Conservation (phyloP, 352 stramenopile species). For the Pythium sukuiense region DNA sequence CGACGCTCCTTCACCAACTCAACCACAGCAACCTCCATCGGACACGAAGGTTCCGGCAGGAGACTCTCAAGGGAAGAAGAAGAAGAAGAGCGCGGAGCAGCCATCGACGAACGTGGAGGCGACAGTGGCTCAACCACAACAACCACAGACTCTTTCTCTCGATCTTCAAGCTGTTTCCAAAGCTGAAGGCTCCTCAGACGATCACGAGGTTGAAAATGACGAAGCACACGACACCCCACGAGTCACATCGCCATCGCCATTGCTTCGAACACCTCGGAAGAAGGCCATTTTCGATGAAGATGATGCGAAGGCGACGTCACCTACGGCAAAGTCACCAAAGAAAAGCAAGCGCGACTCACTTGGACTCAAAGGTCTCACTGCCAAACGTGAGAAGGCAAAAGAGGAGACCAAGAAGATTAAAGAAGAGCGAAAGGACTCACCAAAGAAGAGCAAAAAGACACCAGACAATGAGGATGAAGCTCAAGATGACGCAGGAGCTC, state of each 20-base stretch:
- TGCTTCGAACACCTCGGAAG: conserved; percentile 13
- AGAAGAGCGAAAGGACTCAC: not conserved
- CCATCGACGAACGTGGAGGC: not conserved
- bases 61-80: not conserved
- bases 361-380: conserved; percentile 17
- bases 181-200: not conserved
- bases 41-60: not conserved
- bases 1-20: not conserved
- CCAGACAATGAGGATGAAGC: not conserved
- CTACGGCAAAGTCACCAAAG: not conserved
- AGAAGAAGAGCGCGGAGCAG: not conserved
- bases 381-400: conserved; percentile 18
- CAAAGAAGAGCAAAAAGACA: not conserved
- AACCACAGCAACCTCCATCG: not conserved
- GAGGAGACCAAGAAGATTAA: not conserved
- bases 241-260: not conserved
- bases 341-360: conserved; percentile 25
- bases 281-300: conserved; percentile 6
- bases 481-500: not conserved
- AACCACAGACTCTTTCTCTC: not conserved
- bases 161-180: not conserved
- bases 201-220: not conserved
- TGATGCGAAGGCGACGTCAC: conserved; percentile 13
- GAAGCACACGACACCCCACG: not conserved
- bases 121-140: not conserved